Conservation (phyloP, 2,329 filamentous ascomycete genomes). For the Aspergillus ochraceoroseus region DNA sequence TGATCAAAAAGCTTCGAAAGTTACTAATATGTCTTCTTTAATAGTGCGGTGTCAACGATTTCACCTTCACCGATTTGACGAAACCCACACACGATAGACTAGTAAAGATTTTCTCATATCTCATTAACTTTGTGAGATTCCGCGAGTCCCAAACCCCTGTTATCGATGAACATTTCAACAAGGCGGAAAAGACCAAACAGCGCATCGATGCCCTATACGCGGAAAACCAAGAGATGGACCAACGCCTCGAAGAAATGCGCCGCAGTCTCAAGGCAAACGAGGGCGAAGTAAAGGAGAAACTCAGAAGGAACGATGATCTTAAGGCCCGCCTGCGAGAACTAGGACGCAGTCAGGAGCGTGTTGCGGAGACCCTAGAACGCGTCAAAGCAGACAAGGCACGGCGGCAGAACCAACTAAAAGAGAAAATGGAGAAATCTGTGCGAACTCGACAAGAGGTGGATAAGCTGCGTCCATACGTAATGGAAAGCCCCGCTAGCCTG, state of each 20-base stretch:
- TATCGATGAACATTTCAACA: conserved; percentile 92
- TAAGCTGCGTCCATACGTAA: conserved; percentile 85
- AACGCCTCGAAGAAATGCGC: conserved; percentile 72
- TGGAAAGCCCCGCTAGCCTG: conserved; percentile 78
- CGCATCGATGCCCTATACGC: conserved; percentile 80
- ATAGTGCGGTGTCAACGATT: conserved; percentile 85
- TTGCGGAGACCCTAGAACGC: conserved; percentile 75
- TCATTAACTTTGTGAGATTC: conserved; percentile 98
- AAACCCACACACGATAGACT: conserved; percentile 84
- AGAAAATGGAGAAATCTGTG: conserved; percentile 51
- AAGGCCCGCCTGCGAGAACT: conserved; percentile 78
- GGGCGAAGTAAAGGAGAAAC: conserved; percentile 75
- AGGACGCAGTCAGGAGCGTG: conserved; percentile 72
- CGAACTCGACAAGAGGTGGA: conserved; percentile 75
- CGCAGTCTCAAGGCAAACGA: conserved; percentile 76
- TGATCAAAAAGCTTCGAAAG: background rate
- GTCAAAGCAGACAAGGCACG: conserved; percentile 74
- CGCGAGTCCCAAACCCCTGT: conserved; percentile 84
- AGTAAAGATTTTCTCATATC: conserved; percentile 91
- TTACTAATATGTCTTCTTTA: conserved; percentile 2
- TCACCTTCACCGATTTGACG: conserved; percentile 87
- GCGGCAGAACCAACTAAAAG: conserved; percentile 58
- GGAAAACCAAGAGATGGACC: conserved; percentile 83
- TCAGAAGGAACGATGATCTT: conserved; percentile 77
- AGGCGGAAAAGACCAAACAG: conserved; percentile 75